phyloP scores from a whole-genome alignment of 495 filamentous ascomycete species.

The Lophium mytilinum region DNA sequence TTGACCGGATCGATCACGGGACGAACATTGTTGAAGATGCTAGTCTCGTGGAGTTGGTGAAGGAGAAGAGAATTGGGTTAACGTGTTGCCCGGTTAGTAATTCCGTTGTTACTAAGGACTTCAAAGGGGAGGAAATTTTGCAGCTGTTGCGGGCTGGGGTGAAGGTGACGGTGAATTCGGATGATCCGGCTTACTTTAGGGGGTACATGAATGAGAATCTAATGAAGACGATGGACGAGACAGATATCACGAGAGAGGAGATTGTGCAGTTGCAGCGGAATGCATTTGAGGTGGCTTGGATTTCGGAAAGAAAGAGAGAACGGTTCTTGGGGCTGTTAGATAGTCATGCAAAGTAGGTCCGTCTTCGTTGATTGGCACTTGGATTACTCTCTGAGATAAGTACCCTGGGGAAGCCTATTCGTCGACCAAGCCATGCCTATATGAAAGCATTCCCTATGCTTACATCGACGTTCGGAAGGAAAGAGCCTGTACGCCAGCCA shows the following conservation, averaged over 20 bases:
- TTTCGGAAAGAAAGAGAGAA: background rate
- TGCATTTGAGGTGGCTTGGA: constrained; percentile 10
- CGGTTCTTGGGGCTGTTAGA: background rate
- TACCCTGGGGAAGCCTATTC: too few relatives aligned
- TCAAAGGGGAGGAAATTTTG: constrained; percentile 3
- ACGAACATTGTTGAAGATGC: background rate
- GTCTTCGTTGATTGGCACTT: too few relatives aligned
- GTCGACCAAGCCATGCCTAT: too few relatives aligned
- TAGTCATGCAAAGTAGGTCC: background rate
- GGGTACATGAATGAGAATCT: constrained; percentile 13
- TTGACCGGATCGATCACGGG: constrained; percentile 8
- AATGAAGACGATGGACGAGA: constrained; percentile 1
- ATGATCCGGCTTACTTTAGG: constrained; percentile 9
- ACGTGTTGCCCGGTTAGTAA: constrained; percentile 9
- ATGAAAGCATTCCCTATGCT: too few relatives aligned
- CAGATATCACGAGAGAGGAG: constrained; percentile 1
- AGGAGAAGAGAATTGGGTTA: constrained; percentile 4
- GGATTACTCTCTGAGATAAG: too few relatives aligned
- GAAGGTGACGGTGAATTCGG: constrained; percentile 7
- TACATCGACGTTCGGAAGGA: too few relatives aligned
- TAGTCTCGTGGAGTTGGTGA: background rate
- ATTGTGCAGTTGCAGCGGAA: constrained; percentile 3
- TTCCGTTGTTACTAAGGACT: constrained; percentile 8
- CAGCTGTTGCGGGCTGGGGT: constrained; percentile 1
- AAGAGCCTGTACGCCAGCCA: too few relatives aligned